Base-by-base conservation (phyloP, 208 protist species). In the Naegleria lovaniensis region DNA sequence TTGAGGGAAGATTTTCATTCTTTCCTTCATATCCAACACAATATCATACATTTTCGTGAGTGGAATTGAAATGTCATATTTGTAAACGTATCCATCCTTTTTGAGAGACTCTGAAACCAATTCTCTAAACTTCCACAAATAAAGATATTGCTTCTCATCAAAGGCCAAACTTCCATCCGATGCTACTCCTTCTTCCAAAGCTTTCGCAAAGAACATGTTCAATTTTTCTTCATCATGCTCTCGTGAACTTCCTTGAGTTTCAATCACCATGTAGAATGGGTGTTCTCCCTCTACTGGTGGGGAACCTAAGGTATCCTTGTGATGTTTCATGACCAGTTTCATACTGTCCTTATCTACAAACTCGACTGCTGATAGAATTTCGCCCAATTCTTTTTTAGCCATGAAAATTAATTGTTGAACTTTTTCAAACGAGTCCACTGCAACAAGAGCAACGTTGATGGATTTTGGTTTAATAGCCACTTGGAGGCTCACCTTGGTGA, bases 291-390 rank as follows among this genome's bases (percentile, higher is more conserved):
- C 93, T n/a, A 89, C 91, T 91, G 93, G 55, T 67, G 55, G 55
- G 3, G 11, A 97, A 91, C 91, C 94, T 38, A 94, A 79, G 67
- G 92, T 90, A 41, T 87, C 86, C 15, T 93, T 90, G 2, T 96
- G 93, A 33, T 95, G 94, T 25, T 92, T 92, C 89, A 94, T 33
- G 6, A 95, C 94, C 0, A 95, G 38, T 33, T 95, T 91, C 52
- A 98, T 93, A 9, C 95, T 97, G 51, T 95, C 91, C 38, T 91
- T 92, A 90, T 99, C 97, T 91, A 98, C 94, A 89, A 98, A 97
- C 91, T 98, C 97, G 90, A 97, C 97, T 5, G 97, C 96, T n/a
- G 96, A 97, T 22, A 98, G 93, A 83, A 97, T 97, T 92, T 98
- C 97, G 38, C 96, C 95, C 0, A 98, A 93, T 88, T 97, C 87